Evolutionary conservation across 2,329 filamentous ascomycete genomes (phyloP).

Genomic region (Apiospora arundinis): DNA sequence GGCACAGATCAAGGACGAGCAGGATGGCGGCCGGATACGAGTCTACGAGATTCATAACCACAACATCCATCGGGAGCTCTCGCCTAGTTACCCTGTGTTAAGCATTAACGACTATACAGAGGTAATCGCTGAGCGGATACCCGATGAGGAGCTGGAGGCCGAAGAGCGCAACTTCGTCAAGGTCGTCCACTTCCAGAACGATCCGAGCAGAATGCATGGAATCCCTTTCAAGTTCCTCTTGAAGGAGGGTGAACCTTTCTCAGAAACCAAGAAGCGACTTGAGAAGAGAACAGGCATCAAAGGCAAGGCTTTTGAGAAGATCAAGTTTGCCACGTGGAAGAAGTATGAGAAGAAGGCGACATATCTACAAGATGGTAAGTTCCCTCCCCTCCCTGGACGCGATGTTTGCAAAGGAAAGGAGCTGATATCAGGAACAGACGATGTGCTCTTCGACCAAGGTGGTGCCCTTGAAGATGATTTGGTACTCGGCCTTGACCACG

Average conservation of each 20-base stretch:
- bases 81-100: slow-evolving; percentile 73
- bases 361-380: slow-evolving; percentile 87
- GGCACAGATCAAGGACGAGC: slow-evolving; percentile 77
- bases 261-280: slow-evolving; percentile 91
- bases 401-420: neutral
- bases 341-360: slow-evolving; percentile 13
- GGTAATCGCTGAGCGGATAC: slow-evolving; percentile 81
- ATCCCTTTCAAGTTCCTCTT: slow-evolving; percentile 91
- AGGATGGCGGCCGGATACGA: slow-evolving; percentile 71
- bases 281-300: slow-evolving; percentile 93
- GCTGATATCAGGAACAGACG: slow-evolving; percentile 52
- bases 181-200: slow-evolving; percentile 92
- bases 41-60: slow-evolving; percentile 83
- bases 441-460: slow-evolving; percentile 60
- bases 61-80: slow-evolving; percentile 83
- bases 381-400: neutral
- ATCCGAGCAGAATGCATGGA: slow-evolving; percentile 82
- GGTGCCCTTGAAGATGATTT: slow-evolving; percentile 61
- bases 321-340: slow-evolving; percentile 88
- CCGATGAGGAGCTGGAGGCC: slow-evolving; percentile 71
- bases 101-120: slow-evolving; percentile 86
- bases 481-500: slow-evolving; percentile 69
- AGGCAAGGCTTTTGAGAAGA: slow-evolving; percentile 98
- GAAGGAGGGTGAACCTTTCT: slow-evolving; percentile 85
- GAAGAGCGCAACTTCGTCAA: slow-evolving; percentile 69